Percentiles rank a stretch among this genome's conserved stretches.
Conservation (phyloP, 331 rosid species). For the Rhamnella rubrinervis region DNA sequence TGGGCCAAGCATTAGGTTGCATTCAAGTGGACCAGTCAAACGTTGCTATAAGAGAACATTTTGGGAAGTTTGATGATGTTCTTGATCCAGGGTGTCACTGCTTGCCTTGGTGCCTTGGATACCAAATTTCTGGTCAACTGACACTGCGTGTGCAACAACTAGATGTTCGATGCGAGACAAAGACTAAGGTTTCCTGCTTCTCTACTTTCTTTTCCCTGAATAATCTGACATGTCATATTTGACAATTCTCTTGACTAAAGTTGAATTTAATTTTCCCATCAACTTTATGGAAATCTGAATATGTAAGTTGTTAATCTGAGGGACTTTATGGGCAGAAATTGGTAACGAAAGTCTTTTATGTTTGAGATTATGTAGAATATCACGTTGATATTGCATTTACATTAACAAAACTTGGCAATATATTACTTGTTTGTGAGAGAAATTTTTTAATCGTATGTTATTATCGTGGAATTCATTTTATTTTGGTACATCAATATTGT, state of each 20-base stretch:
- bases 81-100: conserved; percentile 83
- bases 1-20: conserved; percentile 76
- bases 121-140: conserved; percentile 56
- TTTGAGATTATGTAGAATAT: background rate
- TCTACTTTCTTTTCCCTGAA: conserved; percentile 2
- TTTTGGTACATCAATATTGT: background rate
- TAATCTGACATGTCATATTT: background rate
- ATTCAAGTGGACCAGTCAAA: conserved; percentile 65
- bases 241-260: background rate
- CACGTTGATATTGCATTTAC: background rate
- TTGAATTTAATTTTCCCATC: background rate
- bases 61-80: conserved; percentile 59
- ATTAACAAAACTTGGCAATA: background rate
- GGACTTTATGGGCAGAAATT: too few species aligned
- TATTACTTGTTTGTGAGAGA: background rate
- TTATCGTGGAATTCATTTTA: background rate
- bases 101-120: conserved; percentile 77
- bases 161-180: conserved; percentile 71
- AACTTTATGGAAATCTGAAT: too few species aligned
- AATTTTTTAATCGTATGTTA: background rate
- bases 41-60: conserved; percentile 65
- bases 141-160: conserved; percentile 77
- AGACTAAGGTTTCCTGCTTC: conserved; percentile 60
- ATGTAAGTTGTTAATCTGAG: too few species aligned
- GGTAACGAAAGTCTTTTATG: background rate